phyloP scores from a whole-genome alignment of 179 eudicot genomes.

The Amaranthus tricolor region DNA sequence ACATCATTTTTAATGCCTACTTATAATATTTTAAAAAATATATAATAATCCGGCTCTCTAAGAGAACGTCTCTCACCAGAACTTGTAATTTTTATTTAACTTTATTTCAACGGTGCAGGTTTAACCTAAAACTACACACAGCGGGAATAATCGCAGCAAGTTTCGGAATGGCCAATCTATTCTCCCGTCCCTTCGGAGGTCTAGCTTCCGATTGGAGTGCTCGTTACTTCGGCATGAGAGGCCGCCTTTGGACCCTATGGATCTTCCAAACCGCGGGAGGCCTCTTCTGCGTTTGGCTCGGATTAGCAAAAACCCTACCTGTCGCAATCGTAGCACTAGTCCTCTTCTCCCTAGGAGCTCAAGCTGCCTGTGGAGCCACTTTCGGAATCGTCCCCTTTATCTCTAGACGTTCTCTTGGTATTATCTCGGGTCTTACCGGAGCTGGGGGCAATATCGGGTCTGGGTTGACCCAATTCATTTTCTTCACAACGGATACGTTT shows the following conservation, averaged over 20 bases:
- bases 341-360: constrained; percentile 28
- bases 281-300: constrained; percentile 29
- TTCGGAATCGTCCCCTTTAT: constrained; percentile 42
- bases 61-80: too few species aligned
- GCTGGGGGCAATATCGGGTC: constrained; percentile 35
- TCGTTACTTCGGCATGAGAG: constrained; percentile 34
- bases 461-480: constrained; percentile 28
- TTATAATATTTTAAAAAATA: too few species aligned
- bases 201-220: constrained; percentile 24
- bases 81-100: neutral
- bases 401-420: constrained; percentile 24
- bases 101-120: constrained; percentile 18
- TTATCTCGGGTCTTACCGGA: constrained; percentile 31
- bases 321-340: constrained; percentile 30
- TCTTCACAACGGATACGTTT: constrained; percentile 14
- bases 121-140: constrained; percentile 24
- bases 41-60: too few species aligned
- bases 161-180: constrained; percentile 36
- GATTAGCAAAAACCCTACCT: constrained; percentile 23
- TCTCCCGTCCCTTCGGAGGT: constrained; percentile 33
- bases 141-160: constrained; percentile 35
- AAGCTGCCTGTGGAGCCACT: constrained; percentile 34
- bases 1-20: too few species aligned
- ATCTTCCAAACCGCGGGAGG: constrained; percentile 31
- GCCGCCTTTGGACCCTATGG: constrained; percentile 35